Evolutionary conservation across 108 stramenopile genomes (phyloP), one percentile per base, ranked within the genome.

Genomic region (Nitzschia sp.): DNA sequence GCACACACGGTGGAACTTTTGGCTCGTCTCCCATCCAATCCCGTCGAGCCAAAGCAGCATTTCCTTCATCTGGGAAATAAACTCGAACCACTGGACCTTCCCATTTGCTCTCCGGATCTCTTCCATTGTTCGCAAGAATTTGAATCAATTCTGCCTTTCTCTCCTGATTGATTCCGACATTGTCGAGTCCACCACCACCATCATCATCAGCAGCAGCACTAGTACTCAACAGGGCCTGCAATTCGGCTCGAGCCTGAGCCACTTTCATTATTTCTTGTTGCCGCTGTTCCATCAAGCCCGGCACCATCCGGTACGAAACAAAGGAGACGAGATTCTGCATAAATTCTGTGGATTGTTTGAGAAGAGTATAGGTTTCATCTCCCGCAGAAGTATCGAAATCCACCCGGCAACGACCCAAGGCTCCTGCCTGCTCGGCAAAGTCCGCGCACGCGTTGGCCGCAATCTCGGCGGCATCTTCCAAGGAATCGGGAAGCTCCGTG

Each of bases 1-100:
- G 77, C 19, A 90, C 89, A 72, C 88, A 91, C 28, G 87, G 76
- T 2, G 93, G 93, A 1, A 91, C 79, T 17, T 68, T 57, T 21
- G 78, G 35, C 45, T 77, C 72, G 22, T 56, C 38, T 11, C 69
- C 58, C 22, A 73, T 54, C 96, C 96, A 97, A 66, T 97, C 94
- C 23, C 86, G 75, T 56, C 88, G 78, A 17, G 93, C 93, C 71
- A 96, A 60, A 22, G 95, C 96, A 34, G 96, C 96, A 60, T 86
- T 88, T 34, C 96, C 96, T 71, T 93, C 90, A 56, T 97, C 96
- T 54, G 96, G 96, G 75, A 97, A 95, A 72, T 90, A 95, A 2
- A 97, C 72, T 30, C 90, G 81, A 8, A 80, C 80, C 36, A 72
- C 83, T 47, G 85, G 83, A 19, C 88, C 88, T 29, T 71, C 45